Evolutionary conservation across 2,329 filamentous ascomycete species (phyloP).

Genomic region (Passalora sequoiae): DNA sequence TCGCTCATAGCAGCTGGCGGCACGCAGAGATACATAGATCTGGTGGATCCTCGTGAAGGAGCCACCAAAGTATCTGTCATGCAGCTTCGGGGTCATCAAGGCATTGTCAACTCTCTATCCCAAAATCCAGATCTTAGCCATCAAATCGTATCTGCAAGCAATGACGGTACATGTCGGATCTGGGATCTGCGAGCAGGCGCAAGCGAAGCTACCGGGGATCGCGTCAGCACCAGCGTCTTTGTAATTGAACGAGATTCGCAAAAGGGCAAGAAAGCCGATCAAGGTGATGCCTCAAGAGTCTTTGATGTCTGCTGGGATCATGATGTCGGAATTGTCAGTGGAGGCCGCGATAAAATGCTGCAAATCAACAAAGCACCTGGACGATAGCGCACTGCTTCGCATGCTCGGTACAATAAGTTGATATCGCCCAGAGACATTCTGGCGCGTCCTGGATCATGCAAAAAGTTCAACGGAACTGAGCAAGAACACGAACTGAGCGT

Average conservation of each 20-base stretch:
- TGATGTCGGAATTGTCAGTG: constrained; percentile 82
- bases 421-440: no score
- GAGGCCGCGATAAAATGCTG: constrained; percentile 86
- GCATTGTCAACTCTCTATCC: constrained; percentile 59
- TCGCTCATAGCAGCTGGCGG: constrained; percentile 69
- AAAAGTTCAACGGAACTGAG: no score
- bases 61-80: constrained; percentile 73
- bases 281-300: constrained; percentile 81
- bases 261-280: constrained; percentile 56
- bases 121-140: constrained; percentile 64
- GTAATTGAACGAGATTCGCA: constrained; percentile 71
- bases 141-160: constrained; percentile 72
- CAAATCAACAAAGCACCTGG: constrained; percentile 68
- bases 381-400: no score
- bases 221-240: constrained; percentile 66
- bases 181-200: constrained; percentile 82
- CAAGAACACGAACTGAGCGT: no score
- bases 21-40: constrained; percentile 76
- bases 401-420: no score
- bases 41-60: constrained; percentile 83
- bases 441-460: no score
- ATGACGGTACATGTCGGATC: constrained; percentile 86
- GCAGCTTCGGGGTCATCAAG: constrained; percentile 86
- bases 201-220: constrained; percentile 38
- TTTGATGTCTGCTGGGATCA: constrained; percentile 83